Base-by-base conservation (phyloP, 495 filamentous ascomycete genomes). In the Penicillium dipodomyicola region DNA sequence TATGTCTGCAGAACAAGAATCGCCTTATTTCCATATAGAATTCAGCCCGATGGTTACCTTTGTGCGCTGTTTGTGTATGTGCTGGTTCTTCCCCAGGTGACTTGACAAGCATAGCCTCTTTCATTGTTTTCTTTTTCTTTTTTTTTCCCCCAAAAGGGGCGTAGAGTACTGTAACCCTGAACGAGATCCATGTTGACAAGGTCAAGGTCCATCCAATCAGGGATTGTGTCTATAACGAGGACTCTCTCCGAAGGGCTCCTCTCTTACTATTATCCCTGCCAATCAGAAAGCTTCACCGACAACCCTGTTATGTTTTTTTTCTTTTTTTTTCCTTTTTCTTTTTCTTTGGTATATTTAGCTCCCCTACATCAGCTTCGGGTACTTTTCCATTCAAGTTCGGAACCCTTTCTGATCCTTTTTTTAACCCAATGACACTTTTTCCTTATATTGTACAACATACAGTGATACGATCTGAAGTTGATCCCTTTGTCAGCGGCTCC, bases 191-290 rank as follows among this genome's bases (percentile, higher is more conserved):
- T 49, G 30, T 49, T 7, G 20, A 41, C 23, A 42, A 43, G 27
- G 37, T 41, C 50, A 52, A 32, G n/a, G 15, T 29, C 41, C 6
- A 14, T 33, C 48, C 49, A 52, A 52, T 52, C 49, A 52, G 35
- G 35, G 23, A 19, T 39, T 17, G 49, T 41, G 35, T 29, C 49
- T 52, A 30, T 30, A 52, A 40, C 49, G 9, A 41, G 49, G 1
- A 40, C 49, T 40, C 49, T 11, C 49, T 40, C 49, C 49, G 49
- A 52, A 23, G 23, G 33, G 33, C 49, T 40, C 20, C 49, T 40
- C 49, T 52, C 22, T 29, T 52, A 29, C 35, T 52, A 52, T 52
- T 52, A 41, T 29, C 23, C 23, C n/a, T 12, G 4, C 49, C 49
- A 52, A 52, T 52, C 49, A 52, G 7, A 12, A 39, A 39, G 33